Conservation (phyloP, 2,329 filamentous ascomycete genomes). For the Pseudogymnoascus pannorum region DNA sequence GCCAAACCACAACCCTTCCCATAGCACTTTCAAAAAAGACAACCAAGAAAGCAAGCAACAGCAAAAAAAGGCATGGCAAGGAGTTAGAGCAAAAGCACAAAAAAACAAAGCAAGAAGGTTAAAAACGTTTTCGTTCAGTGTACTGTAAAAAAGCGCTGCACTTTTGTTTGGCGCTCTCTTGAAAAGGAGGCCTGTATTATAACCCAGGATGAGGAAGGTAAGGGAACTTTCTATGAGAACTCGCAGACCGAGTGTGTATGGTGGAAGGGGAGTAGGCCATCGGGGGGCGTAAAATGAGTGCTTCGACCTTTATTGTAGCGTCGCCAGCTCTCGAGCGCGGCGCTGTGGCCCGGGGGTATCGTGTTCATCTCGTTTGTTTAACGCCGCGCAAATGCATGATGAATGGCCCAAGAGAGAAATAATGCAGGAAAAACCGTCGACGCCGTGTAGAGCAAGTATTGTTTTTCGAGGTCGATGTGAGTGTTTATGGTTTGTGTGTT, state of each 20-base stretch:
- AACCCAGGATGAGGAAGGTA: neutral
- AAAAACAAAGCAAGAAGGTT: neutral
- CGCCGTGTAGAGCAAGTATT: neutral
- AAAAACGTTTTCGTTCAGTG: neutral
- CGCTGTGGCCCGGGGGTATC: slow-evolving; percentile 3
- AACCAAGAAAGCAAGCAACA: neutral
- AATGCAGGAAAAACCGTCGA: neutral
- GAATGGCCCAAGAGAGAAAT: neutral
- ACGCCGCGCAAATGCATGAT: slow-evolving; percentile 10
- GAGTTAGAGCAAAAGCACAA: neutral
- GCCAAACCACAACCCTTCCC: neutral
- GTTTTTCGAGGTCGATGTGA: neutral
- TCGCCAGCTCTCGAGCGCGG: slow-evolving; percentile 1
- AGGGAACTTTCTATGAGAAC: neutral
- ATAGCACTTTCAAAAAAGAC: neutral
- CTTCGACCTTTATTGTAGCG: slow-evolving; percentile 4
- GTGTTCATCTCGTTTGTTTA: neutral
- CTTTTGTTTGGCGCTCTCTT: slow-evolving; percentile 5
- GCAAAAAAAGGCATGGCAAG: neutral
- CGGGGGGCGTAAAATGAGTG: neutral
- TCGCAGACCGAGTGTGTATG: neutral
- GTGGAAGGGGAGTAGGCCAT: neutral
- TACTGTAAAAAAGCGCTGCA: slow-evolving; percentile 1
- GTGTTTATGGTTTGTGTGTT: slow-evolving; percentile 7
- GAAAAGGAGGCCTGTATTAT: neutral